Percentiles rank a stretch among this genome's conserved stretches.
These are phyloP conservation scores for Pestalotiopsis sp. DNA, from an alignment of 2,329 filamentous ascomycete species.

Conservation along the genomic window DNA sequence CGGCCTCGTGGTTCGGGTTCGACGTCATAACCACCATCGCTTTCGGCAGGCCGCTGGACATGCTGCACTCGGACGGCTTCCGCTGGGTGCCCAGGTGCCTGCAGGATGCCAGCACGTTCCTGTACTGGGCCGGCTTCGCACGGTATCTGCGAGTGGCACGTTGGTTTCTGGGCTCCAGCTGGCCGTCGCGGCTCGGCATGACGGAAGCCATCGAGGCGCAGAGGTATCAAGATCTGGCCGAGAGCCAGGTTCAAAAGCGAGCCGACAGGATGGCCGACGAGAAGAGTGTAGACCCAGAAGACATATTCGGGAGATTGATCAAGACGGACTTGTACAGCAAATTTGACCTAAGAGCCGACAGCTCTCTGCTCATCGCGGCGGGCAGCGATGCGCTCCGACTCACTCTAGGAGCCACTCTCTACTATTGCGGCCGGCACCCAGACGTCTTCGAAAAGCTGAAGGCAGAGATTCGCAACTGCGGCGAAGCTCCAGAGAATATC, in stretches of 20 bases:
- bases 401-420: conserved; percentile 1
- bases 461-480: background rate
- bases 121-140: conserved; percentile 8
- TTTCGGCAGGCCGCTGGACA: background rate
- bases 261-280: background rate
- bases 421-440: background rate
- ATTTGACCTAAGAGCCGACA: conserved; percentile 11
- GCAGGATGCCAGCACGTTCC: conserved; percentile 9
- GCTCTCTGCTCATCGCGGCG: conserved; percentile 10
- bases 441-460: background rate
- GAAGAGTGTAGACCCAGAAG: background rate
- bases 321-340: conserved; percentile 8
- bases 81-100: conserved; percentile 8
- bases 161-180: background rate
- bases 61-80: background rate
- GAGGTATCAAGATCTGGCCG: conserved; percentile 9
- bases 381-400: conserved; percentile 9
- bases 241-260: background rate
- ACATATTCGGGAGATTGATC: conserved; percentile 9
- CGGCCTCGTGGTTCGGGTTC: conserved; percentile 8
- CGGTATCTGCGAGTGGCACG: background rate
- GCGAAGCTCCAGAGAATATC: background rate
- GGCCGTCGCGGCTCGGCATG: conserved; percentile 5
- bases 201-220: background rate
- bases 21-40: conserved; percentile 8